Percentiles rank a stretch among this genome's conserved stretches.
phyloP scores from a whole-genome alignment of 768 basidiomycete species.

The Lactarius hatsudake region DNA sequence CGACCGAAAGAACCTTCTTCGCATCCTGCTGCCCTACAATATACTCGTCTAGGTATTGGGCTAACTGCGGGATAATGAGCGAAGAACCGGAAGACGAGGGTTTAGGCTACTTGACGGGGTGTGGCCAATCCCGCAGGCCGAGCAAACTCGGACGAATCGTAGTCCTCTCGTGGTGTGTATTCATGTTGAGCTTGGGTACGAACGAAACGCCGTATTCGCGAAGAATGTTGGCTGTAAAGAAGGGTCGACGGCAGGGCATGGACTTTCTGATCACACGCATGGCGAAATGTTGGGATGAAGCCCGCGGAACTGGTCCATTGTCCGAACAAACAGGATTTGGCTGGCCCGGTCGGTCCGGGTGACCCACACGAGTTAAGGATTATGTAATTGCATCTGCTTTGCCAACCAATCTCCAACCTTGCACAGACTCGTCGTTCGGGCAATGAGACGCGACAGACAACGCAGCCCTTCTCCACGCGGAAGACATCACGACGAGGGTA shows the following conservation, averaged over 20 bases:
- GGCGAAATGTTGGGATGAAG: background rate
- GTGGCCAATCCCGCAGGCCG: slow-evolving; percentile 38
- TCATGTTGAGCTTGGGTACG: slow-evolving; percentile 28
- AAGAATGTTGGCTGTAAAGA: background rate
- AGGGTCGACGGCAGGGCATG: background rate
- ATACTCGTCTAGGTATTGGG: slow-evolving; percentile 82
- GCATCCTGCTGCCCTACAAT: slow-evolving; percentile 90
- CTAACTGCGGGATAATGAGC: slow-evolving; percentile 50
- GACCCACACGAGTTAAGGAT: background rate
- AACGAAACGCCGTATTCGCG: slow-evolving; percentile 9
- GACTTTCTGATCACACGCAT: slow-evolving; percentile 13
- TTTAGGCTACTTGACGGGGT: slow-evolving; percentile 44
- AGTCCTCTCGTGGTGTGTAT: slow-evolving; percentile 21
- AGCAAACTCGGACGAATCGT: slow-evolving; percentile 12
- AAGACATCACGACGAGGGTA: background rate
- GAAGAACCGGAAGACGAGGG: background rate
- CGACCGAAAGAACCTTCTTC: slow-evolving; percentile 92
- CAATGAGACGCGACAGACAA: slow-evolving; percentile 14
- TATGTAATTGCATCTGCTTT: background rate
- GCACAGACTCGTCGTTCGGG: background rate
- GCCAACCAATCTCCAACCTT: background rate
- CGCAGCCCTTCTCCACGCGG: slow-evolving; percentile 22
- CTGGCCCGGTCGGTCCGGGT: background rate
- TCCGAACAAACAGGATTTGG: background rate
- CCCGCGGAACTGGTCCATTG: background rate